Base-by-base conservation (phyloP, 257 asterid genomes). In the Jaltomata sinuosa region DNA sequence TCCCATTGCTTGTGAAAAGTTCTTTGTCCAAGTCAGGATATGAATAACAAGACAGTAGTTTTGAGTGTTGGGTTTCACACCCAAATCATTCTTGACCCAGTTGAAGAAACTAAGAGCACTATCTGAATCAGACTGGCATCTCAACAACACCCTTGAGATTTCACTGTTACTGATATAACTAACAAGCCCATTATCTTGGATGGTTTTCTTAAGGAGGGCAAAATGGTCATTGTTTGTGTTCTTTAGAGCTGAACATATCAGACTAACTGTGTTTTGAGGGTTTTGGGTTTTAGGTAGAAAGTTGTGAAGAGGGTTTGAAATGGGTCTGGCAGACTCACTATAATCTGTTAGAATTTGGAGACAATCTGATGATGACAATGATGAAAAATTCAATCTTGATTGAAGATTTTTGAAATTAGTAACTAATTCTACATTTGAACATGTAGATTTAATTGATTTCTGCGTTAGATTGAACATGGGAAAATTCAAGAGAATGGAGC, bases 51-150 rank as follows among this genome's bases (percentile, higher is more conserved):
- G 86, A 87, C 95, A 94, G 86, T 84, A 92, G 77, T 89, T 90
- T 25, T 84, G 91, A 10, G 90, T 81, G 89, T 83, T 84, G 36
- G 88, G 91, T 59, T 85, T 53, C 69, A 90, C 55, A 83, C 87
- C 82, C 86, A 94, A 84, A 82, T 89, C 89, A 76, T 71, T 80
- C 57, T 91, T 94, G 36, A 88, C 95, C 97, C 97, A 96, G 29
- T 88, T 87, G 87, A 94, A 96, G 94, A 96, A 93, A 84, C 85
- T 38, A 42, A 93, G 91, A 72, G 97, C 91, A 52, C 89, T 84
- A 27, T 88, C 83, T 78, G 98, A 84, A 88, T 93, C 95, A n/a
- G 97, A 89, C 84, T 96, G 99, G 90, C 95, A 94, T 86, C 98
- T 91, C 83, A 96, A 88, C 86, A 94, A 82, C 32, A 94, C 88